Evolutionary conservation across 2,329 filamentous ascomycete genomes (phyloP).

Genomic region (Trichoderma koningii): DNA sequence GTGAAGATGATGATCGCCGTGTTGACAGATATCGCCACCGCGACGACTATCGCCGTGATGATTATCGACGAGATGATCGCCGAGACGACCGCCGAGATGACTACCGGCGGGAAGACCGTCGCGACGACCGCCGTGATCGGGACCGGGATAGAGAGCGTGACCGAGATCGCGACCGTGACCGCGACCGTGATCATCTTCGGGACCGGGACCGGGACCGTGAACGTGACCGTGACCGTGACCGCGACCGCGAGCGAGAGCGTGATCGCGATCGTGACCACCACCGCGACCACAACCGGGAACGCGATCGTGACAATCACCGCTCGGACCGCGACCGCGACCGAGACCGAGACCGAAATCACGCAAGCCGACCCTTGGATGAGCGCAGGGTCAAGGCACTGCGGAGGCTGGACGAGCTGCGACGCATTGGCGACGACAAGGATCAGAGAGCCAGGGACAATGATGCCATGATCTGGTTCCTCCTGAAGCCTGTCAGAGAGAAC

Average conservation of each 20-base stretch:
- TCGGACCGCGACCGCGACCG: slow-evolving; percentile 39
- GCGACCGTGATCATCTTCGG: slow-evolving; percentile 28
- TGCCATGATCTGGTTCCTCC: slow-evolving; percentile 51
- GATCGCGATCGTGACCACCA: slow-evolving; percentile 34
- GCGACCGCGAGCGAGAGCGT: slow-evolving; percentile 28
- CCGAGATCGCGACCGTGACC: slow-evolving; percentile 29
- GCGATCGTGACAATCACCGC: slow-evolving; percentile 34
- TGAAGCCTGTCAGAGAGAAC: slow-evolving; percentile 62
- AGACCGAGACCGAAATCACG: slow-evolving; percentile 38
- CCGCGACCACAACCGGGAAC: slow-evolving; percentile 36
- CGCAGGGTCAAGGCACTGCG: slow-evolving; percentile 46
- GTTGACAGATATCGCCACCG: slow-evolving; percentile 43
- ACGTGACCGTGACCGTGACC: slow-evolving; percentile 32
- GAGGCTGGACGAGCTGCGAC: slow-evolving; percentile 48
- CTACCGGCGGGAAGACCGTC: slow-evolving; percentile 28
- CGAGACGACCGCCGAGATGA: slow-evolving; percentile 34
- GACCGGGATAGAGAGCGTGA: slow-evolving; percentile 30
- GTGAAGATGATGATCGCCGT: slow-evolving; percentile 39
- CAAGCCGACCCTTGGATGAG: slow-evolving; percentile 43
- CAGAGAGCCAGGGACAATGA: slow-evolving; percentile 50
- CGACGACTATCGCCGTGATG: slow-evolving; percentile 40
- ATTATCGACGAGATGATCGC: slow-evolving; percentile 33
- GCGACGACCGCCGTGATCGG: slow-evolving; percentile 21
- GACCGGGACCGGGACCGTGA: slow-evolving; percentile 32
- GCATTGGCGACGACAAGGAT: slow-evolving; percentile 53